These are phyloP conservation scores for Aspergillus olivimuriae DNA, from an alignment of 495 filamentous ascomycete genomes.

Conservation along the genomic window DNA sequence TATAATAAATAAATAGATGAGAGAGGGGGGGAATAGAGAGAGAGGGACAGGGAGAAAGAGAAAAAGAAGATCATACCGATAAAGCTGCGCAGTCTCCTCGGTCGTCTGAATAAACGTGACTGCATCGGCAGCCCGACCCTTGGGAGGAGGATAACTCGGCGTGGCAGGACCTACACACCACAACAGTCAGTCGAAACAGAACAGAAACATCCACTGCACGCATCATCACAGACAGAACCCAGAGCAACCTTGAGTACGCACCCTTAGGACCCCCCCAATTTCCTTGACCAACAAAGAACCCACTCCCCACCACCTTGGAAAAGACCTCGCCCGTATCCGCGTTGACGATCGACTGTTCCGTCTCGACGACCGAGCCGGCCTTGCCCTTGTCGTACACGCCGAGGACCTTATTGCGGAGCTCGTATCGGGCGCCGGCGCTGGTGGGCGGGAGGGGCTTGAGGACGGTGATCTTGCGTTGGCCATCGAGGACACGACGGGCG, in stretches of 20 bases:
- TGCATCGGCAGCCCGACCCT: constrained; percentile 66
- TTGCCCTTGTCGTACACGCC: constrained; percentile 93
- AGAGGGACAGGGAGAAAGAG: not conserved
- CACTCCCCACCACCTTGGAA: constrained; percentile 56
- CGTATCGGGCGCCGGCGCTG: constrained; percentile 65
- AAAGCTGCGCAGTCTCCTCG: constrained; percentile 64
- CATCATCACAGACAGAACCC: not conserved
- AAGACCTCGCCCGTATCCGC: constrained; percentile 64
- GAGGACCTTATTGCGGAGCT: constrained; percentile 71
- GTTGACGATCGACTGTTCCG: constrained; percentile 71
- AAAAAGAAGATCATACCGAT: constrained; percentile 38
- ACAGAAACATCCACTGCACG: not conserved
- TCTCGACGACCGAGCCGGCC: constrained; percentile 74
- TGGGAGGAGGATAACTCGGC: constrained; percentile 66
- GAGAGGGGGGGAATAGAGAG: not conserved
- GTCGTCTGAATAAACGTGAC: constrained; percentile 63
- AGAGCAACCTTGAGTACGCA: too few species aligned
- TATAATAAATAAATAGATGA: not conserved
- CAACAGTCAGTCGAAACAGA: not conserved
- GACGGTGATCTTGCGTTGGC: constrained; percentile 74
- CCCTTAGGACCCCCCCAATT: constrained; percentile 90
- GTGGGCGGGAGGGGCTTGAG: constrained; percentile 70
- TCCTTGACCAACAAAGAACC: constrained; percentile 79
- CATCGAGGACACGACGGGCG: constrained; percentile 67
- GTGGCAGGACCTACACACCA: constrained; percentile 53